Conservation (phyloP, 495 filamentous ascomycete genomes). For the Penicillium arizonense region DNA sequence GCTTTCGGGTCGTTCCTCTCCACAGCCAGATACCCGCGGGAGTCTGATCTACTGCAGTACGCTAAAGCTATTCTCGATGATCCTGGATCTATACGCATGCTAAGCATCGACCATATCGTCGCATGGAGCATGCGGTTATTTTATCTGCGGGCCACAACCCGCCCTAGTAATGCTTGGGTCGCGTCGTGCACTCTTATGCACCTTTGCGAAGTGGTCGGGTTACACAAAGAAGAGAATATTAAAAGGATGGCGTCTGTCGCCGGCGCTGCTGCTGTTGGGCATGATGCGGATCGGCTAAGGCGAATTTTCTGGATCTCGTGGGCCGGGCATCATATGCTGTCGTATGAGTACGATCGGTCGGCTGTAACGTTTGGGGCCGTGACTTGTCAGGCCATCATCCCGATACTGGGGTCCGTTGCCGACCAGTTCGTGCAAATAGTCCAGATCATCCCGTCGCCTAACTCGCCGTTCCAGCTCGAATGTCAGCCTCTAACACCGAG, state of each 20-base stretch:
- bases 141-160: conserved; percentile 33
- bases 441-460: conserved; percentile 31
- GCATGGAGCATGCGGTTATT: conserved; percentile 35
- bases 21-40: conserved; percentile 21
- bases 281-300: conserved; percentile 30
- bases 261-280: conserved; percentile 18
- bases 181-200: conserved; percentile 36
- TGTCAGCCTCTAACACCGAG: conserved; percentile 10
- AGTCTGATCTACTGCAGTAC: conserved; percentile 29
- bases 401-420: conserved; percentile 21
- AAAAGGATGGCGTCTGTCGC: conserved; percentile 24
- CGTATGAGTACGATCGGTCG: conserved; percentile 31
- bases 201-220: conserved; percentile 26
- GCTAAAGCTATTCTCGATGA: conserved; percentile 36
- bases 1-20: conserved; percentile 32
- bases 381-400: conserved; percentile 23
- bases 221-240: conserved; percentile 31
- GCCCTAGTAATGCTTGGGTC: conserved; percentile 35
- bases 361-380: conserved; percentile 23
- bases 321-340: conserved; percentile 33
- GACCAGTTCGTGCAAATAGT: conserved; percentile 29
- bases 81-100: conserved; percentile 27
- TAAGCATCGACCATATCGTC: conserved; percentile 30
- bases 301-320: conserved; percentile 34
- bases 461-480: conserved; percentile 26